These are phyloP conservation scores for Selaginella moellendorffii DNA, from an alignment of 75 land plant species.

Conservation along the genomic window DNA sequence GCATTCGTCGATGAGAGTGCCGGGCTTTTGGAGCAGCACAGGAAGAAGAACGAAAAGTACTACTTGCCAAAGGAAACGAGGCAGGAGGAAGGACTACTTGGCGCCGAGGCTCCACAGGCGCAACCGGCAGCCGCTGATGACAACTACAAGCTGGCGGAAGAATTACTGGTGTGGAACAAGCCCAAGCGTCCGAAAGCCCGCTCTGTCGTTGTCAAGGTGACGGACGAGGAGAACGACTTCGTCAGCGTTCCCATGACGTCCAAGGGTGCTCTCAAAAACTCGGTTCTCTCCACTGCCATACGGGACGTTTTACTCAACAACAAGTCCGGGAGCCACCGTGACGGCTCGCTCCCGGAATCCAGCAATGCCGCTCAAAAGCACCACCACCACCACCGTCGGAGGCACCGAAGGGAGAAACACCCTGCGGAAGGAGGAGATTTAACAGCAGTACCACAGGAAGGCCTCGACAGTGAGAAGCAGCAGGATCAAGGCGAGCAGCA, in stretches of 20 bases:
- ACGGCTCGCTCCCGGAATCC: conserved; percentile 8
- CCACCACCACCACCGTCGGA: too few relatives aligned
- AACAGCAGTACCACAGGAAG: conserved; percentile 18
- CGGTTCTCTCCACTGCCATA: conserved; percentile 51
- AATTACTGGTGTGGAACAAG: conserved; percentile 39
- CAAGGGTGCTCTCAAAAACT: conserved; percentile 30
- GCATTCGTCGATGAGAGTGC: conserved; percentile 34
- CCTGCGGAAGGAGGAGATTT: conserved; percentile 7
- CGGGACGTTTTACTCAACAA: conserved; percentile 34
- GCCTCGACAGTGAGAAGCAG: conserved; percentile 35
- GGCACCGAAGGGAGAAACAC: conserved; percentile 12
- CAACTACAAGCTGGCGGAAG: conserved; percentile 46
- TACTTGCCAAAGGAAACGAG: conserved; percentile 55
- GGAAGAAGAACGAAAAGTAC: conserved; percentile 67
- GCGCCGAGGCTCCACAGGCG: conserved; percentile 36
- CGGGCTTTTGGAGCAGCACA: conserved; percentile 60
- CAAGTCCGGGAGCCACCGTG: background rate
- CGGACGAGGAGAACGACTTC: conserved; percentile 53
- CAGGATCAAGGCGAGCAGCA: conserved; percentile 12
- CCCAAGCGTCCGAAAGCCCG: conserved; percentile 35
- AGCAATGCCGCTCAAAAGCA: too few relatives aligned
- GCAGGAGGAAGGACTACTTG: conserved; percentile 15
- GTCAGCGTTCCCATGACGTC: conserved; percentile 12
- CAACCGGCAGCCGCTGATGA: conserved; percentile 31
- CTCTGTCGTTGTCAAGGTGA: conserved; percentile 66